Evolutionary conservation across 2,329 filamentous ascomycete genomes (phyloP).

Genomic region (Epichloe elymi): DNA sequence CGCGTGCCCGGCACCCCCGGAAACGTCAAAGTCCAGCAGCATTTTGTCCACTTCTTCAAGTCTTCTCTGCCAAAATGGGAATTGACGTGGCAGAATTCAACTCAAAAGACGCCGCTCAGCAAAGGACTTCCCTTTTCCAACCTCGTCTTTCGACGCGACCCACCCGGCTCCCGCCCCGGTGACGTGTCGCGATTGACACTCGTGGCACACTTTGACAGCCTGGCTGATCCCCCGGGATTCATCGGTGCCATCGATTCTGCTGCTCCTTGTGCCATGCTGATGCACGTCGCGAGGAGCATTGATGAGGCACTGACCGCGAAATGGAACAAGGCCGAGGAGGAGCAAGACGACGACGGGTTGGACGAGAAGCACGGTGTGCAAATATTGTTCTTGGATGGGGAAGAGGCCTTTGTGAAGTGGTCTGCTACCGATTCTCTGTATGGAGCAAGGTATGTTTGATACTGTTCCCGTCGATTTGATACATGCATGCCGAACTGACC

Average conservation of each 20-base stretch:
- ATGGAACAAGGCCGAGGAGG: conserved; percentile 57
- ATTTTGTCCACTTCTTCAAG: conserved; percentile 75
- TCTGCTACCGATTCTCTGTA: conserved; percentile 74
- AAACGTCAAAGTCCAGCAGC: conserved; percentile 56
- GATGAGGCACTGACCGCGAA: conserved; percentile 69
- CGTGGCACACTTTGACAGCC: conserved; percentile 89
- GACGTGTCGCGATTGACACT: conserved; percentile 72
- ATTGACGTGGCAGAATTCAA: conserved; percentile 81
- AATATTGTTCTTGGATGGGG: conserved; percentile 80
- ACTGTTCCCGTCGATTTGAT: neutral
- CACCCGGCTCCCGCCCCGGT: conserved; percentile 62
- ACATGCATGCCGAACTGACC: neutral
- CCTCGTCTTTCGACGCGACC: conserved; percentile 75
- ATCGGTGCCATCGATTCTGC: conserved; percentile 91
- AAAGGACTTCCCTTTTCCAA: conserved; percentile 72
- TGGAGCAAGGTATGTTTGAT: conserved; percentile 52
- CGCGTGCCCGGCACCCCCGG: conserved; percentile 79
- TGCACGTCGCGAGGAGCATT: conserved; percentile 72
- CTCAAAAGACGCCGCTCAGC: conserved; percentile 64
- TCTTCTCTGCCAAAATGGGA: conserved; percentile 65
- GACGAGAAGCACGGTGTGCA: conserved; percentile 76
- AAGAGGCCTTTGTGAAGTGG: conserved; percentile 83
- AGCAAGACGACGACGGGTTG: conserved; percentile 43
- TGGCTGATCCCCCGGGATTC: conserved; percentile 74
- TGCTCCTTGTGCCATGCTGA: conserved; percentile 83